Evolutionary conservation across 1,284 basidiomycete species (phyloP), one percentile per base, ranked within the genome.

Genomic region (Boletus sp.): DNA sequence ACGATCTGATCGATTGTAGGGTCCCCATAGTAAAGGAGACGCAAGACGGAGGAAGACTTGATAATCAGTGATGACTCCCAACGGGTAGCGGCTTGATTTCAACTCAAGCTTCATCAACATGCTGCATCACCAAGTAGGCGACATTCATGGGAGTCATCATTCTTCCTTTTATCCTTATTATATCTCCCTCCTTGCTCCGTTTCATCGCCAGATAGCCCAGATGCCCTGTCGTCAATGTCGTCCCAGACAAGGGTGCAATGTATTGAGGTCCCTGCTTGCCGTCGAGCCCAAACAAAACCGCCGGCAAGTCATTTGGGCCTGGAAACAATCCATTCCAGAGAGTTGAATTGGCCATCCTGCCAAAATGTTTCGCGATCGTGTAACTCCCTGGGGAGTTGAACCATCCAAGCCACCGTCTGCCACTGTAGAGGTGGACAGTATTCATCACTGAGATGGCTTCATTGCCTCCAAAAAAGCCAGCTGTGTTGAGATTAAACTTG

Each of bases 321-420:
- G 74, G 73, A 46, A 71, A 76, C 9, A 76, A 50, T 3, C 71
- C 69, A 28, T 68, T 61, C 71, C 73, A 76, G 27, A 75, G 61
- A 17, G 62, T 59, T 16, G 71, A 67, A 40, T 69, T 65, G 0
- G 74, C 75, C 55, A 74, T 67, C 46, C 58, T 47, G 11, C 68
- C 73, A 30, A 73, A 76, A 11, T 64, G 62, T 47, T 67, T 71
- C 17, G 70, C 74, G 14, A 75, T 48, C 1, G 53, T 60, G 43
- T 72, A 74, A 52, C 71, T 68, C 19, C 74, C 74, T 5, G 74
- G 74, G 10, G 69, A 68, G 21, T 75, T 76, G 53, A 64, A 76
- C 75, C 75, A 76, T 6, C 74, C 74, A n/a, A 76, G 50, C 67
- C 66, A 75, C 8, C 63, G 68, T 44, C 68, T 66, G 6, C 64